Conservation (phyloP, 2,329 filamentous ascomycete genomes). For the Stachybotrys chlorohalonatus region DNA sequence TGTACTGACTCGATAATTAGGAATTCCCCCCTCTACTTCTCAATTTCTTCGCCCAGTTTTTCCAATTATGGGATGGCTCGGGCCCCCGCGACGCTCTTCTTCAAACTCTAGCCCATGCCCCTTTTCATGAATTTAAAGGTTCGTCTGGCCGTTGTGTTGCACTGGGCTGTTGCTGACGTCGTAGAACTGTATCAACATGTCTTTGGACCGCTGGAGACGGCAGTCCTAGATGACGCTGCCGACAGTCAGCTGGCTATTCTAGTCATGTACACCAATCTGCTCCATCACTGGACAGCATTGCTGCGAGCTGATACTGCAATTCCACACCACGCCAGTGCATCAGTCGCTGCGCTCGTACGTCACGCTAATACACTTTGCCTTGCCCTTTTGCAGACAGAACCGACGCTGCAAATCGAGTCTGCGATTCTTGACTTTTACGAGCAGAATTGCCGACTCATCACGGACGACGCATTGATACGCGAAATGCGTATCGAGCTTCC, state of each 20-base stretch:
- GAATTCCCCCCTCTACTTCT: conserved; percentile 39
- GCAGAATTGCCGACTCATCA: conserved; percentile 46
- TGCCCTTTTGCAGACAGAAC: conserved; percentile 47
- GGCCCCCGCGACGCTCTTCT: conserved; percentile 45
- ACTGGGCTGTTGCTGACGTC: neutral
- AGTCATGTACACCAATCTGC: conserved; percentile 56
- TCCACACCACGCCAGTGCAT: conserved; percentile 23
- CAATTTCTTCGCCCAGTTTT: conserved; percentile 40
- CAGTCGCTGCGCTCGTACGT: conserved; percentile 32
- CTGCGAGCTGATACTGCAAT: conserved; percentile 30
- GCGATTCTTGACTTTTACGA: conserved; percentile 64
- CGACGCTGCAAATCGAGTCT: conserved; percentile 35
- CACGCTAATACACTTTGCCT: conserved; percentile 49
- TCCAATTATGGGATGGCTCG: conserved; percentile 54
- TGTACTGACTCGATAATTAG: conserved; percentile 16
- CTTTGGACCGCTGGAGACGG: conserved; percentile 42
- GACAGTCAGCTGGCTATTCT: conserved; percentile 52
- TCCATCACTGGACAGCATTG: conserved; percentile 48
- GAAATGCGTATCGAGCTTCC: conserved; percentile 61
- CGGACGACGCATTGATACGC: conserved; percentile 37
- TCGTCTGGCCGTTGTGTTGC: conserved; percentile 4
- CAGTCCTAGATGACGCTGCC: conserved; percentile 37
- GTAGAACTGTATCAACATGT: conserved; percentile 41
- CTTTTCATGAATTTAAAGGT: conserved; percentile 50
- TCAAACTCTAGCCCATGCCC: conserved; percentile 45